These are phyloP conservation scores for Eucalyptus albens DNA, from an alignment of 345 rosid genomes.

Conservation along the genomic window DNA sequence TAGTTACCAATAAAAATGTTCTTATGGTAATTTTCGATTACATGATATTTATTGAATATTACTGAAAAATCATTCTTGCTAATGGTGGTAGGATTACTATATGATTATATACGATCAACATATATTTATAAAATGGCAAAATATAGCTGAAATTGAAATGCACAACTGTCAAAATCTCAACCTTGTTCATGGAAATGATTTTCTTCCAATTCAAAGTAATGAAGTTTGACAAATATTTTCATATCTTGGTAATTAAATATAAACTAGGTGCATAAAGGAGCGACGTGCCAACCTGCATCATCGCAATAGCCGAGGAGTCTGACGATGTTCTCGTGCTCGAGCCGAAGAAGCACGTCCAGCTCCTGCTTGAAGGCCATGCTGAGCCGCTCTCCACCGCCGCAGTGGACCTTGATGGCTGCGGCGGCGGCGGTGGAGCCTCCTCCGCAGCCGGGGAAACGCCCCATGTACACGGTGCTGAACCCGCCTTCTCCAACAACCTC, in stretches of 20 bases:
- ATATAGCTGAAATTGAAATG: not conserved
- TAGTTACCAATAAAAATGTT: not conserved
- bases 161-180: not conserved
- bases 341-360: conserved; percentile 49
- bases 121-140: not conserved
- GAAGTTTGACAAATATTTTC: not conserved
- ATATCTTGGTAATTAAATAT: not conserved
- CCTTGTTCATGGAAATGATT: not conserved
- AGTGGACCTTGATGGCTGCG: not conserved
- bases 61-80: too few relatives aligned
- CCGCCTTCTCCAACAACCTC: conserved; percentile 3
- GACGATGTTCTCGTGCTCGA: conserved; percentile 58
- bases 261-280: not conserved
- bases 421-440: not conserved
- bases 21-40: not conserved
- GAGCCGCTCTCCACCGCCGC: conserved; percentile 38
- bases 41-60: too few relatives aligned
- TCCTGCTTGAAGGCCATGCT: conserved; percentile 55
- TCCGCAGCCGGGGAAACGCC: not conserved
- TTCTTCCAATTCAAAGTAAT: not conserved
- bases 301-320: conserved; percentile 65
- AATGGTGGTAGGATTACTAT: not conserved
- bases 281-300: conserved; percentile 24
- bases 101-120: not conserved
- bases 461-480: conserved; percentile 10